Conservation (phyloP, 148 eudicot genomes). For the Vaccinium corymbosum region DNA sequence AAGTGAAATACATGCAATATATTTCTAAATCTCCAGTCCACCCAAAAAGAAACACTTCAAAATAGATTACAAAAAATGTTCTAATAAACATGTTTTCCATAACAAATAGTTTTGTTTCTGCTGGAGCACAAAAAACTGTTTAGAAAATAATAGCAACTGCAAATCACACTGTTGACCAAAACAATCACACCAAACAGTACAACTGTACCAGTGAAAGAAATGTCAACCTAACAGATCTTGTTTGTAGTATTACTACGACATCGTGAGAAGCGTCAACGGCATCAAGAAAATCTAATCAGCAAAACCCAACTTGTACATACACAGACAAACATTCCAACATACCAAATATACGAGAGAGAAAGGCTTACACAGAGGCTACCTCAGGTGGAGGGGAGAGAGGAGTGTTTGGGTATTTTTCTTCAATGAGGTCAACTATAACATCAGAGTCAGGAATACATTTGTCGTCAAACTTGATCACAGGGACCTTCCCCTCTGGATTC, state of each 20-base stretch:
- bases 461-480: slow-evolving; percentile 55
- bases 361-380: slow-evolving; percentile 56
- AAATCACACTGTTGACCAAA: not conserved
- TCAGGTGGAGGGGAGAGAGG: slow-evolving; percentile 57
- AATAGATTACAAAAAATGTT: not conserved
- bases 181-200: not conserved
- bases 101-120: not conserved
- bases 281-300: not conserved
- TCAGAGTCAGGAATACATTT: slow-evolving; percentile 79
- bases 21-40: not conserved
- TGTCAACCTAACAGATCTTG: not conserved
- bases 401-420: slow-evolving; percentile 65
- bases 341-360: not conserved
- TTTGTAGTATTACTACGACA: not conserved
- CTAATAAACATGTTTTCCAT: not conserved
- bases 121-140: not conserved
- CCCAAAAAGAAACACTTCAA: not conserved
- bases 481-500: slow-evolving; percentile 66
- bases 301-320: not conserved
- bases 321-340: not conserved
- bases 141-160: not conserved
- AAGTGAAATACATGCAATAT: not conserved
- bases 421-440: slow-evolving; percentile 63
- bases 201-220: not conserved
- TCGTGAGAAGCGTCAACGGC: too few species aligned